Conservation (phyloP, 495 filamentous ascomycete species). For the Neurospora cerealis region DNA sequence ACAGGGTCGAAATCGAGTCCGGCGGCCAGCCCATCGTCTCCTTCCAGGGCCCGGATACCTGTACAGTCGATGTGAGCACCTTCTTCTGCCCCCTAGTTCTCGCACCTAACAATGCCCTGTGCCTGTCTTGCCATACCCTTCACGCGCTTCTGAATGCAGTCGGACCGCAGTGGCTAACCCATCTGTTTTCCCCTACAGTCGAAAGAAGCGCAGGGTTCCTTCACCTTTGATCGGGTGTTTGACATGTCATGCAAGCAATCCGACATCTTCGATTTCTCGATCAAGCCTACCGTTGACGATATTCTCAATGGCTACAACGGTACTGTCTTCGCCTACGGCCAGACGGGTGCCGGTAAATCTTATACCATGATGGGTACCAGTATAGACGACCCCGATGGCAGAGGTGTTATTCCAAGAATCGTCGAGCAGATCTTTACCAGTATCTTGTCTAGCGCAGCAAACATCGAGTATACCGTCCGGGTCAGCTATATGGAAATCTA, state of each 20-base stretch:
- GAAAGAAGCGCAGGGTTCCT: conserved; percentile 68
- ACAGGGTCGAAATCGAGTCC: conserved; percentile 78
- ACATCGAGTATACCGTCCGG: conserved; percentile 94
- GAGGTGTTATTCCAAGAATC: conserved; percentile 93
- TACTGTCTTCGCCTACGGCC: conserved; percentile 97
- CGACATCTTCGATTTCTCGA: conserved; percentile 96
- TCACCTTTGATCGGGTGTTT: conserved; percentile 97
- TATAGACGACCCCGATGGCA: conserved; percentile 81
- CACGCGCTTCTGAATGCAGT: not conserved
- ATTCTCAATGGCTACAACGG: conserved; percentile 99
- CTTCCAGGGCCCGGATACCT: conserved; percentile 86
- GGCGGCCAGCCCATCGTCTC: conserved; percentile 86
- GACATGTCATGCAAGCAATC: conserved; percentile 77
- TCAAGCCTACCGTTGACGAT: conserved; percentile 90
- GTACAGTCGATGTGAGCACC: conserved; percentile 64
- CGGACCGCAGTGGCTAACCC: not conserved
- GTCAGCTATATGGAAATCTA: conserved; percentile 99
- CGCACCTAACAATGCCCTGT: not conserved
- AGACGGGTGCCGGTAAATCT: conserved; percentile 97
- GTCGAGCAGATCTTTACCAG: conserved; percentile 96
- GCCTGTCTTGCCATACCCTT: not conserved
- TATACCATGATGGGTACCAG: conserved; percentile 99
- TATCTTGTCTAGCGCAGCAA: conserved; percentile 80
- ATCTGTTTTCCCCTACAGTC: conserved; percentile 43
- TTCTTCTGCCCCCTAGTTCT: conserved; percentile 1